Percentiles rank a stretch among this genome's conserved stretches.
Conservation (phyloP, 257 asterid genomes). For the Scutellaria minor region DNA sequence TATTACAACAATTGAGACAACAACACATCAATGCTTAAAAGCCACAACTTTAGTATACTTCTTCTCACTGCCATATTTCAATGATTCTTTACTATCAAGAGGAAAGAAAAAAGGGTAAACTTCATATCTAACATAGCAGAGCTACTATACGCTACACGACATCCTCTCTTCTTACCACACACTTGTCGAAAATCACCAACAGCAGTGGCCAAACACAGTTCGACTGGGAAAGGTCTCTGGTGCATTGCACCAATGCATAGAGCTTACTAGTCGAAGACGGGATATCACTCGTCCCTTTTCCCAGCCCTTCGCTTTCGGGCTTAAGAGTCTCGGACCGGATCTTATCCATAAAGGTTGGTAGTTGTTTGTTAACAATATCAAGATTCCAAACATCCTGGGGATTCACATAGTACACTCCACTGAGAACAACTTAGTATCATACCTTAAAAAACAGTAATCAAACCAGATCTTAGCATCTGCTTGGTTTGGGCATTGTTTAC, state of each 20-base stretch:
- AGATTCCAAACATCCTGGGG: slow-evolving; percentile 59
- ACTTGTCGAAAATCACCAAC: slow-evolving; percentile 40
- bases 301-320: slow-evolving; percentile 46
- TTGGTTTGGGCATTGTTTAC: slow-evolving; percentile 51
- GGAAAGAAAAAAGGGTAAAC: slow-evolving; percentile 77
- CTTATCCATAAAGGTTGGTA: slow-evolving; percentile 40
- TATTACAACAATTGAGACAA: too few relatives aligned
- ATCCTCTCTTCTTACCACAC: slow-evolving; percentile 63
- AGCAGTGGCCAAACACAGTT: slow-evolving; percentile 64
- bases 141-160: slow-evolving; percentile 61
- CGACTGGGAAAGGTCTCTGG: slow-evolving; percentile 53
- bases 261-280: slow-evolving; percentile 43
- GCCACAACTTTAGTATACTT: slow-evolving; percentile 1
- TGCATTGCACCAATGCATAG: slow-evolving; percentile 82
- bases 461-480: slow-evolving; percentile 67
- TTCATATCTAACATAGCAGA: slow-evolving; percentile 80
- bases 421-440: slow-evolving; percentile 42
- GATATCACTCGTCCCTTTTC: slow-evolving; percentile 52
- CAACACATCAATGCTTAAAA: not conserved
- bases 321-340: slow-evolving; percentile 52
- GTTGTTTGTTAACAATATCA: slow-evolving; percentile 45
- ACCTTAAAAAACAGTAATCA: slow-evolving; percentile 69
- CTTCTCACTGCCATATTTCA: not conserved
- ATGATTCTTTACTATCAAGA: slow-evolving; percentile 39
- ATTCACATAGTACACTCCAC: slow-evolving; percentile 51